These are phyloP conservation scores for Globisporangium radiosum DNA, from an alignment of 352 stramenopile genomes.

Conservation along the genomic window DNA sequence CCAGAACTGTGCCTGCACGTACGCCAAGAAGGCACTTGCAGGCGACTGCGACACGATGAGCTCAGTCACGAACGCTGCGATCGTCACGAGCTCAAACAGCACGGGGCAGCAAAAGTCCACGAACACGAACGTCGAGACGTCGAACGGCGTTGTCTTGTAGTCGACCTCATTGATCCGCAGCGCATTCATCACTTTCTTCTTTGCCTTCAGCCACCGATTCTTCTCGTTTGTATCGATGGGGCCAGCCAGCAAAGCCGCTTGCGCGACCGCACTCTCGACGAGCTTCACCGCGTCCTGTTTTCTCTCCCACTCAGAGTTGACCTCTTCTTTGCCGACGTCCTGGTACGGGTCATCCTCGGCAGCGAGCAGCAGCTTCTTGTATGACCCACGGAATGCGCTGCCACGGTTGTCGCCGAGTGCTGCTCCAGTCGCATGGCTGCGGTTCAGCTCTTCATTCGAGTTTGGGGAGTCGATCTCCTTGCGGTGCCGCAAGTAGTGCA, in stretches of 20 bases:
- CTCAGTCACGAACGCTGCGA: constrained; percentile 34
- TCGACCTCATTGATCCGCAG: constrained; percentile 52
- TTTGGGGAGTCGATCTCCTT: constrained; percentile 33
- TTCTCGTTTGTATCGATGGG: not conserved
- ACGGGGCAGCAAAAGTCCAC: constrained; percentile 70
- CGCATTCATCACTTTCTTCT: constrained; percentile 34
- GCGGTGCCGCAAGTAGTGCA: constrained; percentile 76
- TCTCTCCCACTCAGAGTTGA: constrained; percentile 33
- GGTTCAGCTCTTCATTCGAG: constrained; percentile 19
- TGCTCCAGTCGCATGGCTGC: not conserved
- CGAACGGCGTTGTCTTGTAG: constrained; percentile 48
- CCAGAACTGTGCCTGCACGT: constrained; percentile 68
- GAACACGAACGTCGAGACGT: constrained; percentile 69
- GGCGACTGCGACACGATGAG: constrained; percentile 47
- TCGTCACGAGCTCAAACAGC: constrained; percentile 57
- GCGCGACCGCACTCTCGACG: constrained; percentile 11
- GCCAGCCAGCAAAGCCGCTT: not conserved
- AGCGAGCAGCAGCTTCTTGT: constrained; percentile 26
- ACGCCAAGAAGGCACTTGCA: constrained; percentile 53
- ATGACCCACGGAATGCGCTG: not conserved
- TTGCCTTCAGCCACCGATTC: constrained; percentile 6
- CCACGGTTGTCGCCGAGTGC: not conserved
- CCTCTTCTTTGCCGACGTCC: constrained; percentile 50
- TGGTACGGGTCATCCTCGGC: constrained; percentile 47
- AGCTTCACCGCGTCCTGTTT: constrained; percentile 22